These are phyloP conservation scores for Sordariomycetes sp. DNA, from an alignment of 2,329 filamentous ascomycete genomes.

Conservation along the genomic window DNA sequence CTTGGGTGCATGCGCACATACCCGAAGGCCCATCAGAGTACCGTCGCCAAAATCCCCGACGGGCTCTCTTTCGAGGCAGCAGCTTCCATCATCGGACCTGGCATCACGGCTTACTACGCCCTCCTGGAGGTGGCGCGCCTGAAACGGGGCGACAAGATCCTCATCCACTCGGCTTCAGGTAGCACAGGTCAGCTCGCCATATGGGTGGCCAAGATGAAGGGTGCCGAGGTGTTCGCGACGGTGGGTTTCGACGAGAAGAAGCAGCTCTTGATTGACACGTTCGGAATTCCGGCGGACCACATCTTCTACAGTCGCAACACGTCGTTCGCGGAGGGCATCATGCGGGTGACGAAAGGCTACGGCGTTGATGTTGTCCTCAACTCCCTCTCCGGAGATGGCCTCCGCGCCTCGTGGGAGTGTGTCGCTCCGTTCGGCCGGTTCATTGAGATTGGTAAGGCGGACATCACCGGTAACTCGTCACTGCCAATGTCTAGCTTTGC, in stretches of 20 bases:
- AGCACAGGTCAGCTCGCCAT: conserved; percentile 25
- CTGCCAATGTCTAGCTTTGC: conserved; percentile 41
- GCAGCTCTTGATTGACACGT: conserved; percentile 23
- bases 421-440: conserved; percentile 23
- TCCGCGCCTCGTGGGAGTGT: conserved; percentile 25
- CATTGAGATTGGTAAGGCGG: conserved; percentile 24
- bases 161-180: conserved; percentile 24
- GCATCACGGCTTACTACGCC: conserved; percentile 1
- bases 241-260: conserved; percentile 22
- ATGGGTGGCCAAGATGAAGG: conserved; percentile 16
- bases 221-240: conserved; percentile 12
- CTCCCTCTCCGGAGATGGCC: conserved; percentile 26
- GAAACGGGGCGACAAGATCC: conserved; percentile 5
- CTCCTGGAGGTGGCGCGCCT: neutral
- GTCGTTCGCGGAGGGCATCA: conserved; percentile 11
- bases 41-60: neutral
- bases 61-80: conserved; percentile 18
- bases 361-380: conserved; percentile 65
- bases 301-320: conserved; percentile 17
- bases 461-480: conserved; percentile 17
- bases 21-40: neutral
- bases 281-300: conserved; percentile 22
- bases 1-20: neutral
- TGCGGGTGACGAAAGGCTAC: conserved; percentile 22
- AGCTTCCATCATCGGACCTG: neutral